These are phyloP conservation scores for Larix sibirica DNA, from an alignment of 83 land plant genomes.

Conservation along the genomic window DNA sequence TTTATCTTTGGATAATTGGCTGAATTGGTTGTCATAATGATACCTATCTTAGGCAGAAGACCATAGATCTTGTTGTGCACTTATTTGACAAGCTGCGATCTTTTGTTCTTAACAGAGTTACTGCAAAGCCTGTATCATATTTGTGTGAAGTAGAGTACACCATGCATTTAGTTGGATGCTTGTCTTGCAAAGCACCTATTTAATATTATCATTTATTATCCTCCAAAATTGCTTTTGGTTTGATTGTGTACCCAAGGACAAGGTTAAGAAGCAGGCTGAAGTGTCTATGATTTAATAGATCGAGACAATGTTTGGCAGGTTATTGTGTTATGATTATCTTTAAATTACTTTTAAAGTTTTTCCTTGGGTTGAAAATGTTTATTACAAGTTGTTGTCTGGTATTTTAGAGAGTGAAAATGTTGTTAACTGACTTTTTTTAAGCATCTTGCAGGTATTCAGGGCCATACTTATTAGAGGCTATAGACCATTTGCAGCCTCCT, in stretches of 20 bases:
- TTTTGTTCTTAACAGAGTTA: not conserved
- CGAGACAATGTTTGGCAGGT: not conserved
- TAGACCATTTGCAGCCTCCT: conserved; percentile 82
- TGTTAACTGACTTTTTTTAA: not conserved
- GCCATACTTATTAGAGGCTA: conserved; percentile 62
- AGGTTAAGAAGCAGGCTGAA: too few species aligned
- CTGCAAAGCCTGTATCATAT: not conserved
- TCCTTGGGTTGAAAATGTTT: not conserved
- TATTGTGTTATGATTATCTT: not conserved
- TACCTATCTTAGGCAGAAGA: too few species aligned
- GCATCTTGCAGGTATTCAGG: conserved; percentile 72
- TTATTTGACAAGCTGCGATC: too few species aligned
- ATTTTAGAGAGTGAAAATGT: not conserved
- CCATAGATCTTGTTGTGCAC: too few species aligned
- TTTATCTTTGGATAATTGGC: not conserved
- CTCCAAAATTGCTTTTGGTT: not conserved
- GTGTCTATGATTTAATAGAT: not conserved
- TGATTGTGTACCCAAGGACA: not conserved
- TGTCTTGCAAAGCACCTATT: not conserved
- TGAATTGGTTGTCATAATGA: not conserved
- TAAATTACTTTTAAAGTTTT: not conserved
- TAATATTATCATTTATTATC: not conserved
- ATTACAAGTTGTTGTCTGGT: not conserved
- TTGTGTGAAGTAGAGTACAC: not conserved
- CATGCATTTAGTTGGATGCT: not conserved